Percentiles rank a stretch among this genome's conserved stretches.
Conservation (phyloP, 805 yeast species). For the Lachancea fermentati region DNA sequence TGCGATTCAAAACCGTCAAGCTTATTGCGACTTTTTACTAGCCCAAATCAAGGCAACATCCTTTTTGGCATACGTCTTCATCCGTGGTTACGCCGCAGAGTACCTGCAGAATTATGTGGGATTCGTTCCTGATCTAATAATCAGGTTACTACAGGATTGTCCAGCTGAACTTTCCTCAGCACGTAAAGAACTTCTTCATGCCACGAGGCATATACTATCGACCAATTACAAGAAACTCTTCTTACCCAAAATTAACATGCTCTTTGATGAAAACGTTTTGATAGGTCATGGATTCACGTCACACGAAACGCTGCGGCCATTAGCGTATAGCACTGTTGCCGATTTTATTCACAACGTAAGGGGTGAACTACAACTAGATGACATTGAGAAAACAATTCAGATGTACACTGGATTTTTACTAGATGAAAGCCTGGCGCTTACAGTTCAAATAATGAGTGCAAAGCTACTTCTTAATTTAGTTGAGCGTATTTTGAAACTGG, state of each 20-base stretch:
- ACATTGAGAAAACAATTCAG: slow-evolving; percentile 80
- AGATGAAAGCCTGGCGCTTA: slow-evolving; percentile 75
- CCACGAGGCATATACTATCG: slow-evolving; percentile 89
- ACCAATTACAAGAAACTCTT: slow-evolving; percentile 81
- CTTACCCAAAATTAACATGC: slow-evolving; percentile 74
- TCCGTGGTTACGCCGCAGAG: slow-evolving; percentile 73
- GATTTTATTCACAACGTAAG: slow-evolving; percentile 92
- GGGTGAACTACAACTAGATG: slow-evolving; percentile 71
- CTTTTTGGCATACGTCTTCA: slow-evolving; percentile 84
- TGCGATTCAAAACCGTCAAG: slow-evolving; percentile 64
- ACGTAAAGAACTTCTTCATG: slow-evolving; percentile 86
- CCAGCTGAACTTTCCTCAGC: slow-evolving; percentile 91
- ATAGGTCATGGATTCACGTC: slow-evolving; percentile 93
- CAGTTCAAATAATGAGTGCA: slow-evolving; percentile 96
- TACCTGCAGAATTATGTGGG: slow-evolving; percentile 50
- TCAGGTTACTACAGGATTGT: slow-evolving; percentile 86
- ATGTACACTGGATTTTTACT: slow-evolving; percentile 76
- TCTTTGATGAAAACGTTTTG: slow-evolving; percentile 81
- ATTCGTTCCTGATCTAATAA: slow-evolving; percentile 79
- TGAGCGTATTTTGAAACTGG: slow-evolving; percentile 74
- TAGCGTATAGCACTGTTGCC: slow-evolving; percentile 93
- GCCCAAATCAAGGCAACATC: slow-evolving; percentile 97
- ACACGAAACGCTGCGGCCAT: slow-evolving; percentile 80
- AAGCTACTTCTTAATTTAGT: slow-evolving; percentile 81
- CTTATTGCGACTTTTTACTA: slow-evolving; percentile 81